Percentiles rank a stretch among this genome's conserved stretches.
phyloP scores from a whole-genome alignment of 148 eudicot species.

The Camellia granthamiana region DNA sequence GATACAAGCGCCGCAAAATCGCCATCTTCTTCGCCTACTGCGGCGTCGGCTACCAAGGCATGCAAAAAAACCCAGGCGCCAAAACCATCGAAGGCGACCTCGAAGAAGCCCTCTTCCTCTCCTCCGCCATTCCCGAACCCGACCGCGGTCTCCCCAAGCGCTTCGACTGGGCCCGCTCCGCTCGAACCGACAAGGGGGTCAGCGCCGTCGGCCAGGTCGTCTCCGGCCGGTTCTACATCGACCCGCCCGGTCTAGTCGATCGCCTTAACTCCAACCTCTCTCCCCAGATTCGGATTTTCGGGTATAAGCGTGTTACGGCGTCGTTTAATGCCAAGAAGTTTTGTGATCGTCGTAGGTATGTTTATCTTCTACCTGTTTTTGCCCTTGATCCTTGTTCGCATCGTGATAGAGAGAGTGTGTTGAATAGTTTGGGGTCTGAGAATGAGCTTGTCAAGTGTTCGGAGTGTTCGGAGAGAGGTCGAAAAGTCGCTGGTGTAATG shows the following conservation, averaged over 20 bases:
- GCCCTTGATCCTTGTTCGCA: conserved; percentile 78
- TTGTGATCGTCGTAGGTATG: conserved; percentile 79
- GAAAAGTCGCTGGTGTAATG: conserved; percentile 74
- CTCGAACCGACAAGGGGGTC: conserved; percentile 91
- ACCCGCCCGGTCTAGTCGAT: conserved; percentile 68
- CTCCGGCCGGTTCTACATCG: conserved; percentile 76
- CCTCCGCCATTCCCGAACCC: conserved; percentile 71
- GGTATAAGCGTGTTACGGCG: conserved; percentile 58
- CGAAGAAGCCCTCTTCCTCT: conserved; percentile 70
- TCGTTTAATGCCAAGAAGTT: conserved; percentile 77
- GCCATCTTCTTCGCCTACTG: conserved; percentile 91
- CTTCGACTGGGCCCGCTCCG: conserved; percentile 86
- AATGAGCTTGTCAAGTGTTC: conserved; percentile 70
- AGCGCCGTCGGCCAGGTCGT: conserved; percentile 89
- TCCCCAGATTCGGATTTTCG: conserved; percentile 64
- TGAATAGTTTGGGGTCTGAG: conserved; percentile 74
- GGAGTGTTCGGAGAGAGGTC: conserved; percentile 81
- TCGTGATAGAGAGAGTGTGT: conserved; percentile 85
- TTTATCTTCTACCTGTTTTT: conserved; percentile 80
- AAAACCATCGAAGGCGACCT: conserved; percentile 95
- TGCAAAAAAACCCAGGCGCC: conserved; percentile 96
- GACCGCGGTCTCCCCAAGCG: conserved; percentile 58
- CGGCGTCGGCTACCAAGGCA: conserved; percentile 92
- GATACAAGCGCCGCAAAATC: conserved; percentile 76
- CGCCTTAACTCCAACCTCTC: conserved; percentile 50